These are phyloP conservation scores for Fusarium illudens DNA, from an alignment of 2,329 filamentous ascomycete species.

Conservation along the genomic window DNA sequence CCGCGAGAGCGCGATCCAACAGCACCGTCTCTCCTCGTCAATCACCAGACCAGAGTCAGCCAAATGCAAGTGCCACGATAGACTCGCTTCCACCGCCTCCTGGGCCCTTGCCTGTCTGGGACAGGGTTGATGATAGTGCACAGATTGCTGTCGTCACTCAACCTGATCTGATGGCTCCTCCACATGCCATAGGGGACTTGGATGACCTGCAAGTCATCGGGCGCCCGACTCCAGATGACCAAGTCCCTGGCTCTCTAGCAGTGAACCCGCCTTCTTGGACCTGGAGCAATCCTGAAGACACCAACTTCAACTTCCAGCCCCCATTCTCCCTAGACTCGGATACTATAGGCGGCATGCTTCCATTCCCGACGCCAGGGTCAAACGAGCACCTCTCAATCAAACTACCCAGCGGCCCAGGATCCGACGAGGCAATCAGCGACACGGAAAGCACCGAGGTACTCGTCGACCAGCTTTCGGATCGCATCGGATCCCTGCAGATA, in stretches of 20 bases:
- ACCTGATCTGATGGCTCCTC: not conserved
- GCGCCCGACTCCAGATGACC: slow-evolving; percentile 9
- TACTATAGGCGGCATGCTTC: slow-evolving; percentile 8
- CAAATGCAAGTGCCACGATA: not conserved
- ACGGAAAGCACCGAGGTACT: slow-evolving; percentile 38
- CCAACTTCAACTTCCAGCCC: slow-evolving; percentile 16
- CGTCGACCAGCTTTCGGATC: slow-evolving; percentile 40
- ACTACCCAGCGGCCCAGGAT: slow-evolving; percentile 7
- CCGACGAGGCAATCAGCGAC: slow-evolving; percentile 26
- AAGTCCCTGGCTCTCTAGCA: not conserved
- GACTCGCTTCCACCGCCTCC: not conserved
- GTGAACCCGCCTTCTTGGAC: slow-evolving; percentile 12
- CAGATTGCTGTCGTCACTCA: not conserved
- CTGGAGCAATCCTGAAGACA: slow-evolving; percentile 20
- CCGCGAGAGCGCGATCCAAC: slow-evolving; percentile 2
- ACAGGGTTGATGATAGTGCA: not conserved
- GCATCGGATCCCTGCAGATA: slow-evolving; percentile 39
- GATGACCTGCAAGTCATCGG: not conserved
- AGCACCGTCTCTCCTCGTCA: not conserved
- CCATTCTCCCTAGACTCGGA: slow-evolving; percentile 17
- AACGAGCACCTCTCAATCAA: slow-evolving; percentile 3
- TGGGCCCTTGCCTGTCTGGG: not conserved
- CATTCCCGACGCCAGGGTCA: slow-evolving; percentile 5
- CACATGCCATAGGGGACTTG: not conserved
- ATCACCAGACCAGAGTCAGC: not conserved